Percentiles rank a stretch among this genome's conserved stretches.
These are phyloP conservation scores for Chalciporus chontae DNA, from an alignment of 768 basidiomycete species.

Conservation along the genomic window DNA sequence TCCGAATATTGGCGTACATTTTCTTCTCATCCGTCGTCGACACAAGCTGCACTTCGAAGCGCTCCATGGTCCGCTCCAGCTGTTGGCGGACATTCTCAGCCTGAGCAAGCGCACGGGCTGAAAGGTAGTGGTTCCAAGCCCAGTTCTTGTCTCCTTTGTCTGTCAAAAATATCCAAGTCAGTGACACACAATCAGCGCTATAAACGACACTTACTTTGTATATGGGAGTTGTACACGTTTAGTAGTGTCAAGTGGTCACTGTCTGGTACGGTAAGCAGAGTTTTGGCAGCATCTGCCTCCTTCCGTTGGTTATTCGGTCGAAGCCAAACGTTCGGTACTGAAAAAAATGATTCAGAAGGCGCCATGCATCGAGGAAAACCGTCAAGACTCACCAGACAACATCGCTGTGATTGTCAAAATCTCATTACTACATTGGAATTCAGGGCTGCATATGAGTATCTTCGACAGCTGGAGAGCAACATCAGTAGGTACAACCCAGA, in stretches of 20 bases:
- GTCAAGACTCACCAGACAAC: constrained; percentile 69
- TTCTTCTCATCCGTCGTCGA: constrained; percentile 66
- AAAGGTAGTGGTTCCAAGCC: constrained; percentile 90
- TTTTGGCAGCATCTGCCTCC: constrained; percentile 92
- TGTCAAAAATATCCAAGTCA: constrained; percentile 24
- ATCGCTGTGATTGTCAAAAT: constrained; percentile 94
- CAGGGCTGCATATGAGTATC: constrained; percentile 90
- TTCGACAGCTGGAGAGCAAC: constrained; percentile 59
- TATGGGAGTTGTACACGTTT: constrained; percentile 94
- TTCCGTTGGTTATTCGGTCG: constrained; percentile 84
- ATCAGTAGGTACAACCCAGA: not conserved
- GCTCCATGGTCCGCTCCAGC: constrained; percentile 88
- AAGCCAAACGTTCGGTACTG: constrained; percentile 88
- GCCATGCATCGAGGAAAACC: not conserved
- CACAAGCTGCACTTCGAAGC: constrained; percentile 74
- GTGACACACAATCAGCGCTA: not conserved
- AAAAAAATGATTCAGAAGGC: not conserved
- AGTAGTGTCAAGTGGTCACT: constrained; percentile 95
- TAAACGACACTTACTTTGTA: constrained; percentile 54
- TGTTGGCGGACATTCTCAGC: constrained; percentile 94
- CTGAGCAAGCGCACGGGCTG: constrained; percentile 75
- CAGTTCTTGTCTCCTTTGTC: constrained; percentile 80
- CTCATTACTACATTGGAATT: constrained; percentile 95
- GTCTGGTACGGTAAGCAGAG: constrained; percentile 82
- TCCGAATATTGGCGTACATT: constrained; percentile 70